Evolutionary conservation across 2,329 filamentous ascomycete genomes (phyloP).

Genomic region (Cercospora sojina): DNA sequence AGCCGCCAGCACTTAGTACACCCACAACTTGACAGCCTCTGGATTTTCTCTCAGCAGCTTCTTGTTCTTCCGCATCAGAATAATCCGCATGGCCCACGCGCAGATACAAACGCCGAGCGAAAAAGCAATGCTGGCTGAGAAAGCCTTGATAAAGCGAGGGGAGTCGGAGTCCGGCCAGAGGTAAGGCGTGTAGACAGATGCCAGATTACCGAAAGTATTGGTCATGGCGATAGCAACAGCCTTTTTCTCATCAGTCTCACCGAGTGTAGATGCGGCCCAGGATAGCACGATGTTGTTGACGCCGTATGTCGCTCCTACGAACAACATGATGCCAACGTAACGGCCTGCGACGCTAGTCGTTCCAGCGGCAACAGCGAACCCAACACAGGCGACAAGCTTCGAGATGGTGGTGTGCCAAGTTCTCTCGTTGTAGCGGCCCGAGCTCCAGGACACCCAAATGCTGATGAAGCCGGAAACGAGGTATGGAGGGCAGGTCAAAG

Average conservation of each 20-base stretch:
- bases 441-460: neutral
- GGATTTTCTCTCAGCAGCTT: conserved; percentile 25
- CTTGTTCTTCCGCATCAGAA: conserved; percentile 29
- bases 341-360: neutral
- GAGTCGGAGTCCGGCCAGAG: conserved; percentile 34
- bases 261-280: conserved; percentile 45
- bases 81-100: conserved; percentile 30
- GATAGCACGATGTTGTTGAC: neutral
- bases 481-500: neutral
- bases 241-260: conserved; percentile 47
- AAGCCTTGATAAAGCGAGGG: conserved; percentile 36
- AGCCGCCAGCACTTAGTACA: neutral
- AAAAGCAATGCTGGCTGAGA: conserved; percentile 36
- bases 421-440: neutral
- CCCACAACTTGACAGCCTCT: conserved; percentile 15
- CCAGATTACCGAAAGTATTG: conserved; percentile 32
- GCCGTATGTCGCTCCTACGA: neutral
- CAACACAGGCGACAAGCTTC: neutral
- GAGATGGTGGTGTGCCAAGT: neutral
- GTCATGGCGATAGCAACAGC: conserved; percentile 44
- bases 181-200: conserved; percentile 41
- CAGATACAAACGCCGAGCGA: conserved; percentile 32
- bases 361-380: neutral
- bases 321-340: neutral
- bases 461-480: neutral